These are phyloP conservation scores for Crithidia bombi DNA, from an alignment of 208 protist species.

Conservation along the genomic window DNA sequence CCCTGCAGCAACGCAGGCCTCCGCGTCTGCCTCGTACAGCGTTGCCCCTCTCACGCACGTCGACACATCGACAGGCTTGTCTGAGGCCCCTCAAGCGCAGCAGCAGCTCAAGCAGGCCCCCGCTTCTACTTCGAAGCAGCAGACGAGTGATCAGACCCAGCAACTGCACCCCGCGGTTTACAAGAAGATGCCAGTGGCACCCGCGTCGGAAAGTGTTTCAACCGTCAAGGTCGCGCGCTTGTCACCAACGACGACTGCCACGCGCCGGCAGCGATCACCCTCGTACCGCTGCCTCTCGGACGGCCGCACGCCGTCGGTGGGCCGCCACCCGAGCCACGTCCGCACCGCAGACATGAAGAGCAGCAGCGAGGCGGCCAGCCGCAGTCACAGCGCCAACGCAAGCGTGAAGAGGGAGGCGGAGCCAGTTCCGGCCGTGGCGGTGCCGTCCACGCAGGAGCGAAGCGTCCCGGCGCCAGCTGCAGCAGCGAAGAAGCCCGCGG, in stretches of 20 bases:
- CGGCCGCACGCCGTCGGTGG: slow-evolving; percentile 16
- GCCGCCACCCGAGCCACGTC: slow-evolving; percentile 13
- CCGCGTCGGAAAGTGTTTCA: background rate
- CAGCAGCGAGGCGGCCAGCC: slow-evolving; percentile 10
- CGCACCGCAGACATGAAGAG: slow-evolving; percentile 10
- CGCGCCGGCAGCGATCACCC: slow-evolving; percentile 11
- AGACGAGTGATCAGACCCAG: background rate
- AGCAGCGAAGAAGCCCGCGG: background rate
- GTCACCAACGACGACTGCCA: background rate
- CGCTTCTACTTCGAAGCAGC: background rate
- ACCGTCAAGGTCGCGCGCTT: background rate
- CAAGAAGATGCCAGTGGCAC: slow-evolving; percentile 4
- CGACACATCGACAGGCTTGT: background rate
- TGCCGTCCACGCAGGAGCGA: no score
- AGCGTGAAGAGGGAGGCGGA: background rate
- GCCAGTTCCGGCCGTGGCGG: background rate
- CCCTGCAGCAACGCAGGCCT: background rate
- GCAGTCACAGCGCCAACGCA: slow-evolving; percentile 6
- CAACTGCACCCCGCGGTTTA: slow-evolving; percentile 7
- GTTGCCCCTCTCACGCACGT: background rate
- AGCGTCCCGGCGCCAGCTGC: no score
- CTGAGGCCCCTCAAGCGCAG: background rate
- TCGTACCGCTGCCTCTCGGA: slow-evolving; percentile 14
- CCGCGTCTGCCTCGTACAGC: background rate
- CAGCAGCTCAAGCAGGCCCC: background rate